Evolutionary conservation across 2,329 filamentous ascomycete species (phyloP).

Genomic region (Myriosclerotinia scirpicola): DNA sequence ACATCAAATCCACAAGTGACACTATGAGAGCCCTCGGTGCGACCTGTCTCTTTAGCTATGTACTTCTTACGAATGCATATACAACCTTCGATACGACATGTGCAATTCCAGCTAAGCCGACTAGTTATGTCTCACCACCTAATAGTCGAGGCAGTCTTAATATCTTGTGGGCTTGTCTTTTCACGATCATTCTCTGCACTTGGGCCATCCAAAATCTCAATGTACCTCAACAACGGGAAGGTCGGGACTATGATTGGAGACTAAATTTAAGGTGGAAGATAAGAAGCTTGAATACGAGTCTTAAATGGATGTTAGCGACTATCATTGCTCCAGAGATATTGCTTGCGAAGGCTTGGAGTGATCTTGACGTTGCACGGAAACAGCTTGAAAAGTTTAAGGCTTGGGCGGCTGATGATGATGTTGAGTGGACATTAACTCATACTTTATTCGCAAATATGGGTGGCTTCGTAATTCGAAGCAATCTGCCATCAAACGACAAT

Average conservation of each 20-base stretch:
- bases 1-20: neutral
- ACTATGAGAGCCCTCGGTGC: neutral
- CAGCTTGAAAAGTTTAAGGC: conserved; percentile 14
- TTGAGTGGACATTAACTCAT: conserved; percentile 29
- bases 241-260: neutral
- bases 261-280: conserved; percentile 15
- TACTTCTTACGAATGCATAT: neutral
- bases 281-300: neutral
- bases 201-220: conserved; percentile 33
- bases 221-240: conserved; percentile 27
- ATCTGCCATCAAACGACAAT: neutral
- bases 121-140: conserved; percentile 24
- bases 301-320: conserved; percentile 27
- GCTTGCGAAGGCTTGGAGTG: conserved; percentile 20
- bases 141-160: conserved; percentile 30
- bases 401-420: conserved; percentile 20
- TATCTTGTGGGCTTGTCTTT: conserved; percentile 32
- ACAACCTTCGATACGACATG: conserved; percentile 11
- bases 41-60: neutral
- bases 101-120: conserved; percentile 14
- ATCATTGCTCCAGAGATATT: conserved; percentile 25
- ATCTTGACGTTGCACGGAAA: conserved; percentile 18
- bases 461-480: conserved; percentile 24
- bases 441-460: conserved; percentile 31
- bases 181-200: conserved; percentile 29